Evolutionary conservation across 768 basidiomycete genomes (phyloP), one percentile per base, ranked within the genome.

Genomic region (Tulasnella sp.): DNA sequence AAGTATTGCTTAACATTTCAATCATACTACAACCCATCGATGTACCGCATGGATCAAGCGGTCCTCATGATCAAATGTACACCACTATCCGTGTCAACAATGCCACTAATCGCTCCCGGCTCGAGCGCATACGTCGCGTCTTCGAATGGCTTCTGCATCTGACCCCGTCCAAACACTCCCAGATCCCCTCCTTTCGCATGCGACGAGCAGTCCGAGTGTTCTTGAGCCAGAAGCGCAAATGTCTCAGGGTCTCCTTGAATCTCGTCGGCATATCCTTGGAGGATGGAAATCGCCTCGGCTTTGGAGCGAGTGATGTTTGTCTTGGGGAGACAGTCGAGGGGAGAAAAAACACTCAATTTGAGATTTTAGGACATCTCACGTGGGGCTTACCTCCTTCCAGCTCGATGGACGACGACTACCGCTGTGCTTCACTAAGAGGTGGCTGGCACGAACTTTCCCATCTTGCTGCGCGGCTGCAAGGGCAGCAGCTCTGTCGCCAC

Each of bases 141-240:
- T 72, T 97, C 93, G 67, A 99, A 99, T 34, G 91, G 84, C 72
- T 89, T 92, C 73, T 99, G 96, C 96, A 99, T 99, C 74, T 89
- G 85, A 0, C 85, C 87, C 17, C 71, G 80, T 0, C 78, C 79
- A 67, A 99, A 99, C 75, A 76, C 76, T 0, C 96, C 91, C 4
- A 99, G 80, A 70, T 99, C 93, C 0, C 96, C 96, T 2, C 76
- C 78, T 63, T 86, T 77, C 21, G 77, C 70, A 67, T 92, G 87
- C 41, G 88, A 92, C 4, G 87, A 86, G 71, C 93, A 97, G 70
- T 99, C 93, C 21, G 91, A 93, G 68, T 94, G 78, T 51, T 73
- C 64, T 10, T 67, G 66, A 1, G 96, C 96, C 44, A 98, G 77
- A 68, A 82, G 74, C 1, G 80, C 81, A 68, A 99, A 97, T 67